Evolutionary conservation across 805 yeast species (phyloP), one percentile per base, ranked within the genome.

Genomic region (Saturnispora kantuleensis): DNA sequence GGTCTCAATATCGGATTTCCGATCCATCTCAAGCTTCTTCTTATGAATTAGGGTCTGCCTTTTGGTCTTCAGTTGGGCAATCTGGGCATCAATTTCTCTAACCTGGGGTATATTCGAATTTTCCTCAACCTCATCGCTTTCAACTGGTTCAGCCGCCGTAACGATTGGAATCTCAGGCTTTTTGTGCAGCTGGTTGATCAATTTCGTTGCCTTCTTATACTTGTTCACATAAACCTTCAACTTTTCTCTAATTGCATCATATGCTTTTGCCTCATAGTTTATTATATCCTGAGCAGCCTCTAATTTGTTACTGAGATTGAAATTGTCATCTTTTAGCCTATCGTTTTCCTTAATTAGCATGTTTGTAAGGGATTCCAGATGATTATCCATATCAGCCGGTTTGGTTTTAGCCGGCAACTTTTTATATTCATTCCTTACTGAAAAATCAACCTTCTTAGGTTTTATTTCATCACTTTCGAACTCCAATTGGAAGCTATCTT

Each of bases 211-310:
- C 3, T 31, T n/a, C 17, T 42, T 48, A 26, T 47, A 45, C 39
- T 47, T 46, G 3, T 6, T 10, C 17, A 40, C 45, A 16, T 46
- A 42, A 44, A 48, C 32, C 35, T 47, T 48, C 44, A 51, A 40
- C 35, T 55, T 43, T 46, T 55, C 16, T 48, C 45, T 42, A 26
- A 50, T 47, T 1, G 43, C 16, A 17, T 41, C 41, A n/a, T 42
- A 39, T n/a, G 48, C 36, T 17, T 33, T 37, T 17, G 46, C 44
- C 31, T 57, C 43, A 40, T 56, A 59, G 42, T 49, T 52, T 12
- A 50, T 51, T 8, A 58, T 46, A 13, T 54, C 50, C 38, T 59
- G 56, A 10, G 62, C 51, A 13, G 59, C 60, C 32, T 55, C 51
- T 30, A 47, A 21, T 10, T 44, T 42, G 5, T 9, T 15, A 8